Evolutionary conservation across 179 eudicot species (phyloP).

Genomic region (Corrigiola litoralis): DNA sequence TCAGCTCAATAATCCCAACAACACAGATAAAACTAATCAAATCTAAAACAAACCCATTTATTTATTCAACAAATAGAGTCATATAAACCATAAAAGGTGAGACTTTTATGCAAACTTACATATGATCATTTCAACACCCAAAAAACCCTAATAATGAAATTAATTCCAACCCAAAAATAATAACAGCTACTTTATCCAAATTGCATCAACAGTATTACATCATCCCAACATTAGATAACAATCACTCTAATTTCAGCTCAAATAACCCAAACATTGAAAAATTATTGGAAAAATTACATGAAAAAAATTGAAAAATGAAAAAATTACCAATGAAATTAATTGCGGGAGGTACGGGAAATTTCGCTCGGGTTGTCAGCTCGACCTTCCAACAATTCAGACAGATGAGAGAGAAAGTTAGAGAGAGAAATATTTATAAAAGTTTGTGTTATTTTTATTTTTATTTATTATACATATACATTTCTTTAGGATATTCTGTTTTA

Average conservation of each 20-base stretch:
- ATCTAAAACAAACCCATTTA: not conserved
- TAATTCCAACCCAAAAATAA: not conserved
- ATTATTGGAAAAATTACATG: not conserved
- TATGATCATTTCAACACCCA: not conserved
- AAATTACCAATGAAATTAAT: not conserved
- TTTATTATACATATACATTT: too few species aligned
- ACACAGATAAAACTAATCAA: not conserved
- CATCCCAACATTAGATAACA: not conserved
- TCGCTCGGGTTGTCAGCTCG: constrained; percentile 13
- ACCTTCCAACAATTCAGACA: constrained; percentile 16
- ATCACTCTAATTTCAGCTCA: constrained; percentile 13
- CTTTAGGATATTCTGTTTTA: too few species aligned
- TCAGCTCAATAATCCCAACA: not conserved
- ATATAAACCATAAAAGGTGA: too few species aligned
- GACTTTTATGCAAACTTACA: too few species aligned
- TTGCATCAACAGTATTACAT: constrained; percentile 1
- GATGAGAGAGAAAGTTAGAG: constrained; percentile 8
- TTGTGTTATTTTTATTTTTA: too few species aligned
- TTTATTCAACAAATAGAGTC: not conserved
- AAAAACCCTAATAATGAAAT: constrained; percentile 21
- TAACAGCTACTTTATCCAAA: not conserved
- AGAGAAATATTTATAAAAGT: too few species aligned
- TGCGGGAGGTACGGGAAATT: not conserved
- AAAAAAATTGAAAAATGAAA: not conserved
- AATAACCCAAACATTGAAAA: not conserved